phyloP scores from a whole-genome alignment of 1,284 basidiomycete genomes.

The Sphaerobolus stellatus region DNA sequence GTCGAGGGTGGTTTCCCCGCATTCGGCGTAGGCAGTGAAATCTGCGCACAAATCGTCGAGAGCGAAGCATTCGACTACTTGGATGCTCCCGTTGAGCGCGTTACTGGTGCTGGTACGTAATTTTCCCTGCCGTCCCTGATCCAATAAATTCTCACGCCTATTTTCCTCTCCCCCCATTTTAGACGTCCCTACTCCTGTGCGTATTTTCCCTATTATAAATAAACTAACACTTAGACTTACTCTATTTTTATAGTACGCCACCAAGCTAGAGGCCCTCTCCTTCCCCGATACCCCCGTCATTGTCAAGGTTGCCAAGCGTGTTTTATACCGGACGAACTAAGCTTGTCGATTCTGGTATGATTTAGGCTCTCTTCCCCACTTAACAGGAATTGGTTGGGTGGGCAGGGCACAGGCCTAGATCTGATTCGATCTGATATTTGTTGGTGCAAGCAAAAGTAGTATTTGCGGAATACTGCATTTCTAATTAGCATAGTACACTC shows the following conservation, averaged over 20 bases:
- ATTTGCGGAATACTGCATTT: not conserved
- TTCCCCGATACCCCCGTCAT: conserved; percentile 91
- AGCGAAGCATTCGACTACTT: conserved; percentile 96
- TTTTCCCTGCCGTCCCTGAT: conserved; percentile 26
- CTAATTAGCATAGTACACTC: not conserved
- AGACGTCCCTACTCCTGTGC: conserved; percentile 90
- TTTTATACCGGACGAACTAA: conserved; percentile 84
- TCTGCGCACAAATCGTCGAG: conserved; percentile 95
- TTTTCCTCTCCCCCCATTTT: not conserved
- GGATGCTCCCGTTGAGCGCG: conserved; percentile 95
- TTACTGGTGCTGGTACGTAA: conserved; percentile 79
- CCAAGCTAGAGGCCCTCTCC: conserved; percentile 82
- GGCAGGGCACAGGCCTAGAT: no score
- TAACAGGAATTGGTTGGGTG: no score
- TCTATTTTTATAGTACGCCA: conserved; percentile 67
- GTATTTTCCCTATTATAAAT: conserved; percentile 34
- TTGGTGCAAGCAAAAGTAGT: no score
- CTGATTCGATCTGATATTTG: no score
- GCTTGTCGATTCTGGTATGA: not conserved
- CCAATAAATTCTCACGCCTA: conserved; percentile 10
- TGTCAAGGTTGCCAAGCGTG: conserved; percentile 89
- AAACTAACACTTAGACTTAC: conserved; percentile 14
- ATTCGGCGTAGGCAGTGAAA: conserved; percentile 98
- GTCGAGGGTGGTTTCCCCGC: conserved; percentile 99
- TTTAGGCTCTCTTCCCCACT: conserved; percentile 2